A percentile compares a stretch with the other conserved stretches of the same genome.
phyloP scores from a whole-genome alignment of 768 basidiomycete species.

The Lentinula edodes region DNA sequence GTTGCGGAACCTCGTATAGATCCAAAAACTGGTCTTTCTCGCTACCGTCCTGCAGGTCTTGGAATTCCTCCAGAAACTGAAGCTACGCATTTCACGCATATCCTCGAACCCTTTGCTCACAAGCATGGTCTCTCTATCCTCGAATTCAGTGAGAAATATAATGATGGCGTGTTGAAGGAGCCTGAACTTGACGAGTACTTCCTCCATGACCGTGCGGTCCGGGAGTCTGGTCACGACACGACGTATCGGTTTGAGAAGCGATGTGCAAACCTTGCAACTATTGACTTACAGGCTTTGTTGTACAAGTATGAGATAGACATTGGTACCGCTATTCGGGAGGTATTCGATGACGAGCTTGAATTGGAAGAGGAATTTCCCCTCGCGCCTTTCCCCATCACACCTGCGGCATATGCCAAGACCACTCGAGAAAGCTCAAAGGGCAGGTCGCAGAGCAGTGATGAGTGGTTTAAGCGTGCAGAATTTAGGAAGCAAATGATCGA shows the following conservation, averaged over 20 bases:
- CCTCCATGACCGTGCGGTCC: constrained; percentile 91
- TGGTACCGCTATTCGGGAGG: constrained; percentile 93
- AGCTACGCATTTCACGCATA: constrained; percentile 96
- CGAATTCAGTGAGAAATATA: constrained; percentile 97
- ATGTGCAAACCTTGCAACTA: constrained; percentile 93
- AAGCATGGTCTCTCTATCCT: constrained; percentile 91
- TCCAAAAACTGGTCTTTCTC: constrained; percentile 88
- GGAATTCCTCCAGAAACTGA: constrained; percentile 99
- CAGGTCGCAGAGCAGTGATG: constrained; percentile 67
- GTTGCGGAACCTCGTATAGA: constrained; percentile 92
- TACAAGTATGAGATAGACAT: constrained; percentile 99
- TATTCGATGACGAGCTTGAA: constrained; percentile 90
- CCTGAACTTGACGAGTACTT: constrained; percentile 96
- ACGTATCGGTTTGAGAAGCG: constrained; percentile 97
- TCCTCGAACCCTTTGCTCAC: constrained; percentile 89
- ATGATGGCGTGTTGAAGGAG: constrained; percentile 75
- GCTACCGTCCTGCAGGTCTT: constrained; percentile 88
- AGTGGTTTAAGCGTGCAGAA: constrained; percentile 92
- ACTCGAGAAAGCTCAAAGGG: constrained; percentile 52
- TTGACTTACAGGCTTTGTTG: constrained; percentile 90
- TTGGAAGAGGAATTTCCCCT: constrained; percentile 90
- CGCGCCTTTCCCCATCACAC: constrained; percentile 85
- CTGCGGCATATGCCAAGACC: constrained; percentile 62
- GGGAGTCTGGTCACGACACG: constrained; percentile 95
- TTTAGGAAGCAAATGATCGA: constrained; percentile 83